A percentile compares a stretch with the other conserved stretches of the same genome.
phyloP scores from a whole-genome alignment of 2,329 filamentous ascomycete genomes.

The Colletotrichum melonis region DNA sequence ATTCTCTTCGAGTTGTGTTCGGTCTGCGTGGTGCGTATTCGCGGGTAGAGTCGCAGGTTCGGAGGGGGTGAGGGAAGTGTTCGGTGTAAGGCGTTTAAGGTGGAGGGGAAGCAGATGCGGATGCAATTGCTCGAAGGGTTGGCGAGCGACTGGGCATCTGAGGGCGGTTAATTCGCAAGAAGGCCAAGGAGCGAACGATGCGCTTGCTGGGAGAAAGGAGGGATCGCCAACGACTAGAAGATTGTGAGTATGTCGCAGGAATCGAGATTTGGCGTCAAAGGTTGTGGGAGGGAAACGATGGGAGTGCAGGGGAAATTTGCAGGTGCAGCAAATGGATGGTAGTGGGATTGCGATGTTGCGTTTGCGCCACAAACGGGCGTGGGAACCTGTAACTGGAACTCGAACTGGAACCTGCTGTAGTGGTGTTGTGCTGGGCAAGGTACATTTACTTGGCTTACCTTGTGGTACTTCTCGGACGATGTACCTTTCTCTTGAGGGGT shows the following conservation, averaged over 20 bases:
- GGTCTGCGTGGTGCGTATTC: background rate
- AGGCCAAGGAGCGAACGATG: constrained; percentile 12
- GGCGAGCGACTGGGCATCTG: constrained; percentile 17
- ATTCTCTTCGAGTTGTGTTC: constrained; percentile 2
- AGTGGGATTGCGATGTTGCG: constrained; percentile 31
- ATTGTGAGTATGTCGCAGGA: background rate
- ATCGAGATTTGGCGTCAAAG: background rate
- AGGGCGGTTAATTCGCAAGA: background rate
- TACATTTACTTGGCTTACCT: constrained; percentile 10
- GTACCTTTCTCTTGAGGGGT: background rate
- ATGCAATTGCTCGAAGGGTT: constrained; percentile 15
- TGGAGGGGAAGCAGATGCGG: constrained; percentile 15
- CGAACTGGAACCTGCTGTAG: constrained; percentile 25
- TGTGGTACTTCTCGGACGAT: background rate
- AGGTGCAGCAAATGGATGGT: constrained; percentile 9
- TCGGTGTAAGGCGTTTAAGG: constrained; percentile 21
- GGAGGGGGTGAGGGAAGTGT: background rate
- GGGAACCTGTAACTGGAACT: constrained; percentile 34
- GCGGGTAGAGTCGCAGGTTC: constrained; percentile 9
- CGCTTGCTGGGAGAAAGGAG: background rate
- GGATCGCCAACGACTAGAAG: constrained; percentile 6
- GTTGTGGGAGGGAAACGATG: background rate
- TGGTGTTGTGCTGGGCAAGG: constrained; percentile 2
- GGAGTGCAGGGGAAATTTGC: constrained; percentile 16
- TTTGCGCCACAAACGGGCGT: constrained; percentile 24